Base-by-base conservation (phyloP, 371 early-diverging fungal genomes). In the Mycotypha africana region DNA sequence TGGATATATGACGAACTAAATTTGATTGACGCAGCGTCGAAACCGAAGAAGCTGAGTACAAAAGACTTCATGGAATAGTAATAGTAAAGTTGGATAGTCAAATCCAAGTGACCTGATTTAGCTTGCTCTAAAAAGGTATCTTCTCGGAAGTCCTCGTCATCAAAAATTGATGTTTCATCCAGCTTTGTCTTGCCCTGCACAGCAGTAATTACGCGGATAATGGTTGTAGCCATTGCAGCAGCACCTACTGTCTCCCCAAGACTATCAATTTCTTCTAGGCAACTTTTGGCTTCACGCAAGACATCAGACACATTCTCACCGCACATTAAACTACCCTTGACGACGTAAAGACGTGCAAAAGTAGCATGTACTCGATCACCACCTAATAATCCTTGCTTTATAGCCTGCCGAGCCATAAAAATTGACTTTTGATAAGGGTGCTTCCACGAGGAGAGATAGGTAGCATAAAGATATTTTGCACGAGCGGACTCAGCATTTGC, bases 321-420 rank as follows among this genome's bases (percentile, higher is more conserved):
- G 19, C 44, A 30, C 4, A 67, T 45, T 1, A 70, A 40, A 53
- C 58, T 69, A 19, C 50, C 53, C 42, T 55, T 45, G 0, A 65
- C 65, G 11, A 65, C 50, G 31, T 67, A 58, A 1, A 70, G 24
- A 39, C 62, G 67, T 2, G 67, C 64, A 47, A 65, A 74, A 3
- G 61, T 65, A 20, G 74, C 60, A 51, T 65, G 65, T 3, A 65
- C 58, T 0, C 67, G 45, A 32, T 74, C 74, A 2, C 74, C 74
- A 15, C 70, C 65, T 9, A 67, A 46, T 3, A 70, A 40, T 16
- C 61, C 56, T 31, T 74, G 65, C 25, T 74, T 67, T 35, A 64
- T 53, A 1, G 74, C 67, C 38, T 58, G 48, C 0, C 62, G 62
- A 6, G 67, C 61, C 45, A 66, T 55, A 10, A 61, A 59, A 8